Conservation (phyloP, 176 grass and related monocot species). For the Echinochloa phyllopogon region DNA sequence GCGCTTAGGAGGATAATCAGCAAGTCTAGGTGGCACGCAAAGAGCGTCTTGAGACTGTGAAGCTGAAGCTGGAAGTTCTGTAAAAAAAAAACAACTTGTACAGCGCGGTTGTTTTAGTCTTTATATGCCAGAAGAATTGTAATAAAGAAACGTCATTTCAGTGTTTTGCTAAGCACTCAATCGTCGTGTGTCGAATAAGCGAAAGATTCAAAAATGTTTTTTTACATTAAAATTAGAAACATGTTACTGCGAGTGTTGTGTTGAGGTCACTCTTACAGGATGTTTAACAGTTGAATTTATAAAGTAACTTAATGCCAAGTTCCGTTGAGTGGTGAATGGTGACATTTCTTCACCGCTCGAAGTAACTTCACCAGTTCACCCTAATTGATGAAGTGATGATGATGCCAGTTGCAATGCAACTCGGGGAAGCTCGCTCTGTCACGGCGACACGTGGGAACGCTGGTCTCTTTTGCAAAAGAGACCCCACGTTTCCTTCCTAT, state of each 20-base stretch:
- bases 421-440: neutral
- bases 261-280: too few species aligned
- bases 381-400: too few species aligned
- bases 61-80: neutral
- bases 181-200: neutral
- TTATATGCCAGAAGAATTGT: neutral
- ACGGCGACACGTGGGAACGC: neutral
- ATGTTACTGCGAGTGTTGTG: too few species aligned
- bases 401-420: neutral
- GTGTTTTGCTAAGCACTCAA: neutral
- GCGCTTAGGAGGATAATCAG: constrained; percentile 68
- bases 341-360: too few species aligned
- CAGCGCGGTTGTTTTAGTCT: neutral
- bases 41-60: constrained; percentile 16
- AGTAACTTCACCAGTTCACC: too few species aligned
- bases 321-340: too few species aligned
- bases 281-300: too few species aligned
- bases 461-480: neutral
- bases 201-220: too few species aligned
- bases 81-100: neutral
- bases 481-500: neutral
- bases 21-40: constrained; percentile 48
- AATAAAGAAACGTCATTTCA: neutral
- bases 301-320: too few species aligned
- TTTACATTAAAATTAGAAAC: too few species aligned